phyloP scores from a whole-genome alignment of 768 basidiomycete species.

The Tricholoma furcatifolium region DNA sequence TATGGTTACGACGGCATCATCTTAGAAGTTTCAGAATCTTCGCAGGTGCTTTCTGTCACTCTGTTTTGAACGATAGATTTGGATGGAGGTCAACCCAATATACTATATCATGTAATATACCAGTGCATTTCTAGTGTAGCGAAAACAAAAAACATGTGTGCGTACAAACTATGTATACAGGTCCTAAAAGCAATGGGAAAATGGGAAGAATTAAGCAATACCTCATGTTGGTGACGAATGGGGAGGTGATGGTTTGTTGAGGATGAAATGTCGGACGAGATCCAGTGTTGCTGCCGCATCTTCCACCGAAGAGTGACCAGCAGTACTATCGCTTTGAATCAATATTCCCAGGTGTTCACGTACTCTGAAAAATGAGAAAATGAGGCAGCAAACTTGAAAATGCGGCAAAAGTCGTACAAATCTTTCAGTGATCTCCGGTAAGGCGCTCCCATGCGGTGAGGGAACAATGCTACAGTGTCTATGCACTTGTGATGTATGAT shows the following conservation, averaged over 20 bases:
- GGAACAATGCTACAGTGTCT: slow-evolving; percentile 87
- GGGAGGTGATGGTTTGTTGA: slow-evolving; percentile 50
- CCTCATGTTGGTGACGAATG: slow-evolving; percentile 3
- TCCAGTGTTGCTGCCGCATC: slow-evolving; percentile 89
- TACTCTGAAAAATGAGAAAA: slow-evolving; percentile 46
- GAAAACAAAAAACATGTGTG: neutral
- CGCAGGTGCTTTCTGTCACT: slow-evolving; percentile 73
- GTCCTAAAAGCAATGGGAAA: neutral
- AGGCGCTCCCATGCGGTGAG: slow-evolving; percentile 71
- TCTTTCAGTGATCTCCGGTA: slow-evolving; percentile 81
- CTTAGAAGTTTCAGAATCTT: slow-evolving; percentile 74
- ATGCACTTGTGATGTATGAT: slow-evolving; percentile 84
- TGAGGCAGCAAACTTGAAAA: neutral
- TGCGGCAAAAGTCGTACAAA: slow-evolving; percentile 50
- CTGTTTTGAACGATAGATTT: slow-evolving; percentile 47
- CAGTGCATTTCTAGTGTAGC: slow-evolving; percentile 2
- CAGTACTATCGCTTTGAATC: slow-evolving; percentile 79
- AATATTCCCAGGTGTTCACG: slow-evolving; percentile 77
- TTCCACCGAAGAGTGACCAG: slow-evolving; percentile 88
- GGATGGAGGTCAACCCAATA: neutral
- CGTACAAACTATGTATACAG: neutral
- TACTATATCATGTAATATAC: slow-evolving; percentile 5
- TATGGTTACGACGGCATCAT: slow-evolving; percentile 82
- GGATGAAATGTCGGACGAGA: slow-evolving; percentile 79
- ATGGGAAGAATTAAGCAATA: neutral